A percentile compares a stretch with the other conserved stretches of the same genome.
Evolutionary conservation across 148 eudicot genomes (phyloP).

Genomic region (Rhododendron henanense): DNA sequence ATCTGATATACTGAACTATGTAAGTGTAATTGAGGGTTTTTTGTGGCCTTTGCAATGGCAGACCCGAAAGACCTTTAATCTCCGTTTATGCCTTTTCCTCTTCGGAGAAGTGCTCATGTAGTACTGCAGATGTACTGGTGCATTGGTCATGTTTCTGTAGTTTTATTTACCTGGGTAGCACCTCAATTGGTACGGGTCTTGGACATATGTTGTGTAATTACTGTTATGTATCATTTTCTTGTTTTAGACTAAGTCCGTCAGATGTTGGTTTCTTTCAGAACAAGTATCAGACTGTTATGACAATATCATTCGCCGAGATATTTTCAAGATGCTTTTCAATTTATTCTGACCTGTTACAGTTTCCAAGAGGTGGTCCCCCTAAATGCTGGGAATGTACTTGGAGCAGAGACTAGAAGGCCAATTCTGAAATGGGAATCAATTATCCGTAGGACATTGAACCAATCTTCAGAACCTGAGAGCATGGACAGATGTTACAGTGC

Average conservation of each 20-base stretch:
- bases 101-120: background rate
- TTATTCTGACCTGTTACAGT: slow-evolving; percentile 29
- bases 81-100: background rate
- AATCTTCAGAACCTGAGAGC: slow-evolving; percentile 36
- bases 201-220: background rate
- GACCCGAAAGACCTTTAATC: background rate
- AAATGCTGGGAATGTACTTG: slow-evolving; percentile 79
- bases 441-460: slow-evolving; percentile 70
- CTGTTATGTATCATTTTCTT: background rate
- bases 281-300: background rate
- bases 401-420: slow-evolving; percentile 75
- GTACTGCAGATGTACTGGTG: background rate
- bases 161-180: no score
- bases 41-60: background rate
- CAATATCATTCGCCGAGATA: background rate
- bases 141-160: background rate
- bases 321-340: background rate
- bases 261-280: background rate
- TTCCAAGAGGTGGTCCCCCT: slow-evolving; percentile 95
- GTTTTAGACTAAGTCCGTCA: background rate
- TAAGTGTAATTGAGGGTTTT: background rate
- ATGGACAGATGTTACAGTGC: slow-evolving; percentile 63
- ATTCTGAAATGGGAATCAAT: slow-evolving; percentile 75
- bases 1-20: background rate
- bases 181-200: background rate